These are phyloP conservation scores for Podosphaera fusca DNA, from an alignment of 2,329 filamentous ascomycete species.

Conservation along the genomic window DNA sequence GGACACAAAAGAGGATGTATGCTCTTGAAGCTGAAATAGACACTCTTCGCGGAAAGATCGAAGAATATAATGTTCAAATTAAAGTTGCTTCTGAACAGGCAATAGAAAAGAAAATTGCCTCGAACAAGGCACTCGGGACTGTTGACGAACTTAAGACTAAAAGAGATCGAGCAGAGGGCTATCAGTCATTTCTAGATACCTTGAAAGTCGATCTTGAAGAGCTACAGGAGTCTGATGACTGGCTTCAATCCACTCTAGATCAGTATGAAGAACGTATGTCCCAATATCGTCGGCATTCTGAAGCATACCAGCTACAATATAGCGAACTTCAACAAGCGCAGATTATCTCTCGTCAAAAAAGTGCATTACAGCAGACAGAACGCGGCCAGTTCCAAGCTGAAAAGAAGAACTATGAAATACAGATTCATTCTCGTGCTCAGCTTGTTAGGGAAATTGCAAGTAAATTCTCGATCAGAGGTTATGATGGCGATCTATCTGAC, in stretches of 20 bases:
- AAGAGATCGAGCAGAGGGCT: conserved; percentile 46
- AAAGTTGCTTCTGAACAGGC: conserved; percentile 38
- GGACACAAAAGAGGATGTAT: conserved; percentile 39
- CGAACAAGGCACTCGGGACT: conserved; percentile 49
- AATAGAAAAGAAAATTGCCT: conserved; percentile 45
- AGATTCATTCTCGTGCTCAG: conserved; percentile 45
- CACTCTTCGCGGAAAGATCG: conserved; percentile 30
- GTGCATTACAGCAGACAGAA: conserved; percentile 34
- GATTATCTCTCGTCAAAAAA: conserved; percentile 21
- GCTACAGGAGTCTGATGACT: conserved; percentile 54
- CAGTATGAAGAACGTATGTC: conserved; percentile 57
- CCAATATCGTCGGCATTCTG: conserved; percentile 38
- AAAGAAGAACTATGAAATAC: conserved; percentile 65
- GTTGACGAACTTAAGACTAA: conserved; percentile 57
- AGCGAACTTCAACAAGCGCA: conserved; percentile 34
- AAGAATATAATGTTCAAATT: conserved; percentile 24
- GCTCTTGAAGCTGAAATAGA: conserved; percentile 45
- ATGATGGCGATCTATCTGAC: conserved; percentile 57
- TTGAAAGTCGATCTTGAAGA: conserved; percentile 52
- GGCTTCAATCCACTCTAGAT: conserved; percentile 45
- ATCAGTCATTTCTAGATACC: conserved; percentile 46
- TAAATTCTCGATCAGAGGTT: conserved; percentile 60
- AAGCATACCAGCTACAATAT: conserved; percentile 40
- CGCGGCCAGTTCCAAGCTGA: conserved; percentile 65
- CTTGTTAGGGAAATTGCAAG: conserved; percentile 60